Base-by-base conservation (phyloP, 2,329 filamentous ascomycete genomes). In the Dactylellina drechsleri region DNA sequence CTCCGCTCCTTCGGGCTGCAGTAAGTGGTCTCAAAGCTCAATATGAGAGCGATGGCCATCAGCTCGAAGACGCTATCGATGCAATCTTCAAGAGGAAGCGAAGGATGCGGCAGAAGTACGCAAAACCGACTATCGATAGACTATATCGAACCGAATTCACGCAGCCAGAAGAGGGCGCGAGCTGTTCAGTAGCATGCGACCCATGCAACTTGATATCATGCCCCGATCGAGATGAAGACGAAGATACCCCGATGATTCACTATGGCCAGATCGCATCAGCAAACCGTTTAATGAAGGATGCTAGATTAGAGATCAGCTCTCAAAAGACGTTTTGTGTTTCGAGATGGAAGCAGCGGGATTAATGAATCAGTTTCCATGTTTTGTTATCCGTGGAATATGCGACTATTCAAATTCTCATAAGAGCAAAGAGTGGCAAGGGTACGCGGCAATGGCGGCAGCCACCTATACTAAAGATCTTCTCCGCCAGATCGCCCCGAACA, bases 381-480 rank as follows among this genome's bases (percentile, higher is more conserved):
- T 78, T 18, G 62, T 77, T 8, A 78, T 78, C 40, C 61, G 75
- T 52, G 77, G 77, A 6, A 77, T 78, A 43, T 77, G 60, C 16
- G 77, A 78, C 65, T 78, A 78, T 60, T 57, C 54, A 6, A 77
- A 78, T 41, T 78, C 77, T 4, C 61, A 77, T 18, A 78, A 78
- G 61, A 76, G 74, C 47, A 54, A 75, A 6, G 12, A 43, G 15
- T 77, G 76, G 77, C 76, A 77, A 20, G 43, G 36, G 56, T 75
- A 75, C 54, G 62, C 72, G n/a, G 77, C 66, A 4, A 66, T 64
- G 4, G 47, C 53, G 12, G 77, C 77, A 15, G 77, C 77, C 23
- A 61, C 60, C 20, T 77, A 66, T 64, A 64, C 74, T 8, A 77
- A 65, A 64, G 43, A 76, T 18, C 31, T 77, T 26, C 56, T 77